A percentile compares a stretch with the other conserved stretches of the same genome.
phyloP scores from a whole-genome alignment of 495 filamentous ascomycete genomes.

The Aspergillus saccharolyticus region DNA sequence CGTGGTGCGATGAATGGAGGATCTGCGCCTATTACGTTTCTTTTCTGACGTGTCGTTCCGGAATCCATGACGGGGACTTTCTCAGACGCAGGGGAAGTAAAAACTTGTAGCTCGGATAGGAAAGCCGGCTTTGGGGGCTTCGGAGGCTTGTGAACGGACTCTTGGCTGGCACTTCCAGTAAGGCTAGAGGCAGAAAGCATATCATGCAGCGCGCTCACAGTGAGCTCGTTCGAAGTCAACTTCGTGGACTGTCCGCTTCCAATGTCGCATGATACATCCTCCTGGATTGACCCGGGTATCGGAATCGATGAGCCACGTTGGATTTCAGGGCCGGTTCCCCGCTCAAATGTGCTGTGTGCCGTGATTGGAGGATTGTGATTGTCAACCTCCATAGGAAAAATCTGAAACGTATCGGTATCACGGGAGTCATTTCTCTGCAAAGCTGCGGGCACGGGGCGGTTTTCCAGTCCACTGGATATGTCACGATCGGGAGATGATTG shows the following conservation, averaged over 20 bases:
- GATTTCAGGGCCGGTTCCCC: background rate
- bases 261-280: background rate
- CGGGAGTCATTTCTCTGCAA: background rate
- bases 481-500: background rate
- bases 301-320: background rate
- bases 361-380: background rate
- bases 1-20: background rate
- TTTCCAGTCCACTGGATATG: background rate
- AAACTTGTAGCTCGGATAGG: conserved; percentile 6
- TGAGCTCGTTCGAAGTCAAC: background rate
- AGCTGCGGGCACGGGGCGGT: background rate
- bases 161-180: background rate
- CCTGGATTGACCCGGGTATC: background rate
- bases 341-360: background rate
- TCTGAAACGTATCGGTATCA: background rate
- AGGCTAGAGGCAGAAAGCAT: background rate
- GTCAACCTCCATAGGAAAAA: conserved; percentile 4
- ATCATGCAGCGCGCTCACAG: background rate
- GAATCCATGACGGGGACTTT: no score
- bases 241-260: background rate
- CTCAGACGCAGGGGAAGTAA: background rate
- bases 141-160: conserved; percentile 7
- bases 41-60: background rate
- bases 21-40: background rate
- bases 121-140: conserved; percentile 11